A percentile compares a stretch with the other conserved stretches of the same genome.
These are phyloP conservation scores for Lasiosphaeris hirsuta DNA, from an alignment of 495 filamentous ascomycete genomes.

Conservation along the genomic window DNA sequence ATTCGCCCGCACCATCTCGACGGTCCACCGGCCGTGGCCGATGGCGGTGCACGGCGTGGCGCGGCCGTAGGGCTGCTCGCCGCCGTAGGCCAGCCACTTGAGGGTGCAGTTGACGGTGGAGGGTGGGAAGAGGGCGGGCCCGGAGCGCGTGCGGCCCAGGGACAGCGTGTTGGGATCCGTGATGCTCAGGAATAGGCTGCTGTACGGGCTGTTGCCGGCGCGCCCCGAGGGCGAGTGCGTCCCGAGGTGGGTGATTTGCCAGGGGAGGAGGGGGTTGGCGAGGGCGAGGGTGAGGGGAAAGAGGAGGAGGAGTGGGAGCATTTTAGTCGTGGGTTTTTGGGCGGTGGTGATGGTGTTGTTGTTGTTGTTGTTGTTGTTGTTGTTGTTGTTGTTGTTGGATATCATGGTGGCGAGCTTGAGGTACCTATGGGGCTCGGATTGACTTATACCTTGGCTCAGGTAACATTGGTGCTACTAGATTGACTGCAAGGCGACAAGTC, in stretches of 20 bases:
- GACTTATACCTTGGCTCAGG: too few species aligned
- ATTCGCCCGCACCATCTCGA: constrained; percentile 13
- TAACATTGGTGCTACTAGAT: too few species aligned
- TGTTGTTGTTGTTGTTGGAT: too few species aligned
- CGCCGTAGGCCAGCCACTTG: constrained; percentile 9
- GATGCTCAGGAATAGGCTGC: constrained; percentile 9
- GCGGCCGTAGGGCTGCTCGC: constrained; percentile 9
- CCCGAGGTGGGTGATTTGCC: constrained; percentile 3
- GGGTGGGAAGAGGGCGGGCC: neutral
- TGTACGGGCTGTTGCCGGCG: neutral
- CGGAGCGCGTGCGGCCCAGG: neutral
- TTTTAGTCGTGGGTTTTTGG: neutral
- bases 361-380: too few species aligned
- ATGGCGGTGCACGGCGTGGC: constrained; percentile 12
- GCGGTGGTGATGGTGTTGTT: neutral
- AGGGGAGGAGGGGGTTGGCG: neutral
- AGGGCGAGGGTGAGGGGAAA: neutral
- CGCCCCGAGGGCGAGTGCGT: constrained; percentile 11
- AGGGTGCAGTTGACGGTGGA: constrained; percentile 8
- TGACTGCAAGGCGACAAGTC: too few species aligned
- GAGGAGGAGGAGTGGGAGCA: neutral
- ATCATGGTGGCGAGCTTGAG: too few species aligned
- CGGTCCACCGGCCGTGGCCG: constrained; percentile 13
- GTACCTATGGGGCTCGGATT: too few species aligned
- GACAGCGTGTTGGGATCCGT: constrained; percentile 6